Evolutionary conservation across 208 protist species (phyloP), one percentile per base, ranked within the genome.

Genomic region (Acanthamoeba triangularis): DNA sequence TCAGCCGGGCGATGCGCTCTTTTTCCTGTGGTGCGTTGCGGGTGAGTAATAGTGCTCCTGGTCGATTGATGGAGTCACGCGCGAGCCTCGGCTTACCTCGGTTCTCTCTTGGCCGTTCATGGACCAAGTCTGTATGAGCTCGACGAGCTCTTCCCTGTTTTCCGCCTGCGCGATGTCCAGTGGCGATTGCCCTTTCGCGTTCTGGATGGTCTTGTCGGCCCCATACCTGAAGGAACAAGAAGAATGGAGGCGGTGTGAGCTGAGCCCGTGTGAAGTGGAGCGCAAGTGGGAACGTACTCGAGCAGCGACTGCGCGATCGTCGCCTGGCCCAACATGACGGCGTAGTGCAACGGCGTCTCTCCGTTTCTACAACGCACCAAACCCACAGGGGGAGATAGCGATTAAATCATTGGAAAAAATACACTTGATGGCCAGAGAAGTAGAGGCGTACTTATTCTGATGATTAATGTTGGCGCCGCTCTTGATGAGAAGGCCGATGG

Each of bases 391-490:
- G 33, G 35, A 87, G 78, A 54, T 47, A n/a, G 3, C 33, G 20
- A 41, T 41, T 20, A 82, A 82, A 14, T 49, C 14, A 82, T 35
- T 28, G 18, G 4, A n/a, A 82, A 82, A 82, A 82, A 2, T 7
- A 82, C 14, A 82, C 3, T 49, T 49, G n/a, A 28, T 49, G 1
- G 4, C 16, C 63, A 30, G 30, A 87, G 41, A 88, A 59, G 35
- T 63, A 35, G 6, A 88, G n/a, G 3, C 80, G 80, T 25, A 93
- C 87, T 93, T 93, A 54, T 93, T 93, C 30, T 76, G 59, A 23
- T 65, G 35, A 30, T 93, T 93, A 30, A 93, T 74, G 87, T 76
- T 93, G 56, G 87, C 87, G 6, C 87, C 87, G 41, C 87, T 76
- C 61, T 93, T 65, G 41, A 74, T 35, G 61, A 93, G 87, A 2